Evolutionary conservation across 352 stramenopile species (phyloP).

Genomic region (Lagenidium giganteum): DNA sequence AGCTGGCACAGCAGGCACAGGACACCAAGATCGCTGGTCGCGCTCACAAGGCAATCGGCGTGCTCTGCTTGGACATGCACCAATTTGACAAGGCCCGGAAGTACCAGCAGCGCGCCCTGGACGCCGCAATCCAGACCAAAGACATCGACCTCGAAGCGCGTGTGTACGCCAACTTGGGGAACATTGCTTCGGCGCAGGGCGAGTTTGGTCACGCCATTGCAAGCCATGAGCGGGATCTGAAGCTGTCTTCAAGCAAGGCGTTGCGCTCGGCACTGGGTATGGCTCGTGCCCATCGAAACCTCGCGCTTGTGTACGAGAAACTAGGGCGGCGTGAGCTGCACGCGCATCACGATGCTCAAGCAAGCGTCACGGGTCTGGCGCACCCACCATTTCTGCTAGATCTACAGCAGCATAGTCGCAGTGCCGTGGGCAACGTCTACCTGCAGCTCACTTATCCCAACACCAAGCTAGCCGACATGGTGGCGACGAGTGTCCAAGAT

Average conservation of each 20-base stretch:
- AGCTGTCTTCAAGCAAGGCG: slow-evolving; percentile 20
- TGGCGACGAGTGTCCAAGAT: slow-evolving; percentile 29
- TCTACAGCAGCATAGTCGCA: slow-evolving; percentile 30
- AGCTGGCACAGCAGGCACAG: slow-evolving; percentile 28
- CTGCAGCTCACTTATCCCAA: slow-evolving; percentile 41
- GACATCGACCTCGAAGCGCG: slow-evolving; percentile 67
- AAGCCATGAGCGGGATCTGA: slow-evolving; percentile 59
- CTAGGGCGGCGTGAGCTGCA: slow-evolving; percentile 35
- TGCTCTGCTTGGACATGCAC: slow-evolving; percentile 45
- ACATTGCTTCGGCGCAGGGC: slow-evolving; percentile 43
- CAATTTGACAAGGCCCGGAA: slow-evolving; percentile 38
- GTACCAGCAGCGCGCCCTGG: slow-evolving; percentile 59
- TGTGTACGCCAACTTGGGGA: slow-evolving; percentile 76
- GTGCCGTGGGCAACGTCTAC: slow-evolving; percentile 64
- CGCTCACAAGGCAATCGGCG: slow-evolving; percentile 58
- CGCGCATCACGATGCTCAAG: slow-evolving; percentile 31
- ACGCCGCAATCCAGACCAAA: slow-evolving; percentile 32
- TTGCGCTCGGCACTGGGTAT: slow-evolving; percentile 48
- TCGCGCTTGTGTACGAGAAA: slow-evolving; percentile 59
- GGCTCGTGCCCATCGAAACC: slow-evolving; percentile 58
- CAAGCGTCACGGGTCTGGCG: slow-evolving; percentile 12
- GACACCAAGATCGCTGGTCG: slow-evolving; percentile 42
- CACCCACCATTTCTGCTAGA: slow-evolving; percentile 42
- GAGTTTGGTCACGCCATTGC: slow-evolving; percentile 54
- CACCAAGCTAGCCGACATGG: slow-evolving; percentile 24